phyloP scores from a whole-genome alignment of 495 filamentous ascomycete genomes.

The Annulohypoxylon nitens region DNA sequence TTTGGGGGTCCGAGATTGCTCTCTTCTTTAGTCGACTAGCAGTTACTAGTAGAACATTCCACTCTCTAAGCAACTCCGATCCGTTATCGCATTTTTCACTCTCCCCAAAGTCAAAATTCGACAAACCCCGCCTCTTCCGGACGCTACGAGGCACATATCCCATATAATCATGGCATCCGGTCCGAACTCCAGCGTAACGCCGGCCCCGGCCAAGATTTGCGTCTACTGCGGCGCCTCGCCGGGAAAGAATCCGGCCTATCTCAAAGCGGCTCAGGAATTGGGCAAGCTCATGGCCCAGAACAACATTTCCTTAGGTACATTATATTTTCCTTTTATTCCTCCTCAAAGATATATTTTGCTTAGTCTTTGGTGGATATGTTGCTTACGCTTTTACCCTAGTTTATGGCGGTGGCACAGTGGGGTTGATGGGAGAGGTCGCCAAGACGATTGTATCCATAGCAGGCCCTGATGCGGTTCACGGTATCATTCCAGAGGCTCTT shows the following conservation, averaged over 20 bases:
- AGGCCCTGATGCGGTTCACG: constrained; percentile 87
- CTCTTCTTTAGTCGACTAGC: constrained; percentile 14
- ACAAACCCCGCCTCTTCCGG: constrained; percentile 11
- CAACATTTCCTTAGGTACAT: constrained; percentile 73
- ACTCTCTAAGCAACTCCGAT: not conserved
- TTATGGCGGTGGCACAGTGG: constrained; percentile 94
- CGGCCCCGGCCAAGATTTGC: constrained; percentile 68
- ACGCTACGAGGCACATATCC: constrained; percentile 10
- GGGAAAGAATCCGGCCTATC: constrained; percentile 75
- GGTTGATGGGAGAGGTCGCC: constrained; percentile 94
- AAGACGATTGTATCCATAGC: constrained; percentile 86
- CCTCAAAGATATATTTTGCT: not conserved
- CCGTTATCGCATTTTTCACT: constrained; percentile 12
- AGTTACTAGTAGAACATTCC: constrained; percentile 5
- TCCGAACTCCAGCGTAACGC: constrained; percentile 47
- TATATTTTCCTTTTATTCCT: not conserved
- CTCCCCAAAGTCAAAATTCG: not conserved
- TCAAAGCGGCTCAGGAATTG: constrained; percentile 82
- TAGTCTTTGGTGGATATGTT: not conserved
- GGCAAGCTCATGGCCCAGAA: constrained; percentile 78
- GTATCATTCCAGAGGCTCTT: constrained; percentile 89
- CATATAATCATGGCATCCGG: constrained; percentile 38
- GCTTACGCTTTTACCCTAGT: constrained; percentile 59
- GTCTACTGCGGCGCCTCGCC: constrained; percentile 85
- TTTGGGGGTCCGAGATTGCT: constrained; percentile 27